phyloP scores from a whole-genome alignment of 805 yeast genomes.

The Candida nitratophila region DNA sequence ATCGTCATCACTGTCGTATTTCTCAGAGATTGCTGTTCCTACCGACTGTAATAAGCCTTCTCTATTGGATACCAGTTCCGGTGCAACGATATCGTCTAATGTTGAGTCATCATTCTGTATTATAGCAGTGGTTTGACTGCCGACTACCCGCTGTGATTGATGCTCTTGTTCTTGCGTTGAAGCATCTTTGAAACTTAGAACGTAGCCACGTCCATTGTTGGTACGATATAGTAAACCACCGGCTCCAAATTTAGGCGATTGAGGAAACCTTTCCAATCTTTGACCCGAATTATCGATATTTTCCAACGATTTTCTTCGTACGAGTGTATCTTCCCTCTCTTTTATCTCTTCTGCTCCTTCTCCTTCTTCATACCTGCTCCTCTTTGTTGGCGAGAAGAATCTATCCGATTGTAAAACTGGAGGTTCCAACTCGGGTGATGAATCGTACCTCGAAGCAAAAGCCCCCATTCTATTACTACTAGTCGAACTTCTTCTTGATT shows the following conservation, averaged over 20 bases:
- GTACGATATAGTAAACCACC: conserved; percentile 28
- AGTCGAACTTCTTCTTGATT: neutral
- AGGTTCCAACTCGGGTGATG: conserved; percentile 28
- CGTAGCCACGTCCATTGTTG: conserved; percentile 16
- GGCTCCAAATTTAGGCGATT: conserved; percentile 38
- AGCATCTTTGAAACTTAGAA: conserved; percentile 3
- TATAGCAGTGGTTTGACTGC: neutral
- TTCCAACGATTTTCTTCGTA: conserved; percentile 1
- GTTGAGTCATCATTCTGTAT: neutral
- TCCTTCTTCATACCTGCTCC: neutral
- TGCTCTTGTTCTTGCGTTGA: neutral
- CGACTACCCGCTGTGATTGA: neutral
- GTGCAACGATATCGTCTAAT: neutral
- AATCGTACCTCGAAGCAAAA: conserved; percentile 15
- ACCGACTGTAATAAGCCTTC: too few relatives aligned
- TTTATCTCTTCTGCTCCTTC: conserved; percentile 1
- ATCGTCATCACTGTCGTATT: neutral
- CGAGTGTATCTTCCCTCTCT: neutral
- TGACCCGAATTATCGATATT: neutral
- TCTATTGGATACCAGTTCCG: neutral
- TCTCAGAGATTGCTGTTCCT: neutral
- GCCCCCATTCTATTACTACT: conserved; percentile 4
- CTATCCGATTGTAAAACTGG: conserved; percentile 21
- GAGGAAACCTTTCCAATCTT: conserved; percentile 31
- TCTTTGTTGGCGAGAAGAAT: conserved; percentile 10